Conservation (phyloP, 1,139 yeast genomes). For the Suhomyces ambrosiae region DNA sequence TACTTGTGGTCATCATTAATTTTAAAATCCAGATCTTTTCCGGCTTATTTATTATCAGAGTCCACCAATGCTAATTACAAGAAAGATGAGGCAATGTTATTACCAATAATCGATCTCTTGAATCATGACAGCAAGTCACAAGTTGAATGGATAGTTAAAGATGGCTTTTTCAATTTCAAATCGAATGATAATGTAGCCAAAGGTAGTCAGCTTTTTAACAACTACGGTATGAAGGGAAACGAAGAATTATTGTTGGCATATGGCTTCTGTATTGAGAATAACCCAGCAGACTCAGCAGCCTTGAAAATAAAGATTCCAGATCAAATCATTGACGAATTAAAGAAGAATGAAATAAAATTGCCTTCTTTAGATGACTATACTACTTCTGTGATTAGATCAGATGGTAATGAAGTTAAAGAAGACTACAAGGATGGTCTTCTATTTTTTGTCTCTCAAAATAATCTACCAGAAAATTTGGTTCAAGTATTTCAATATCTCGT, state of each 20-base stretch:
- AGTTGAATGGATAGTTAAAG: conserved; percentile 62
- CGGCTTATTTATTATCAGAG: conserved; percentile 49
- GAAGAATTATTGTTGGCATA: conserved; percentile 67
- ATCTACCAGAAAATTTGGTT: conserved; percentile 50
- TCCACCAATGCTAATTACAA: conserved; percentile 22
- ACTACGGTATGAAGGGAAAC: conserved; percentile 86
- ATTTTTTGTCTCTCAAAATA: conserved; percentile 40
- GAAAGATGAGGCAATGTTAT: conserved; percentile 61
- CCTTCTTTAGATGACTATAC: conserved; percentile 54
- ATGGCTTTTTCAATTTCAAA: conserved; percentile 31
- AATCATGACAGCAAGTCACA: conserved; percentile 66
- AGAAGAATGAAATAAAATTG: conserved; percentile 42
- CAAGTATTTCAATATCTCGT: conserved; percentile 55
- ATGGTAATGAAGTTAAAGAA: conserved; percentile 15
- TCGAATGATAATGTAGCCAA: conserved; percentile 24
- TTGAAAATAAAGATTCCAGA: conserved; percentile 53
- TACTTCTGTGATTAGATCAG: conserved; percentile 32
- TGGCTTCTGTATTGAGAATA: conserved; percentile 70
- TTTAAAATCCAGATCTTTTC: conserved; percentile 78
- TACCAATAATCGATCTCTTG: conserved; percentile 77
- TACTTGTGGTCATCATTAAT: conserved; percentile 77
- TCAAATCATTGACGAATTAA: conserved; percentile 34
- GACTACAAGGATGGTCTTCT: conserved; percentile 39
- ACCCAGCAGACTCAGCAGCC: conserved; percentile 65
- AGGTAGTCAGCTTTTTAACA: conserved; percentile 65